Percentiles rank a stretch among this genome's conserved stretches.
Evolutionary conservation across 148 eudicot genomes (phyloP).

Genomic region (Silene uniflora): DNA sequence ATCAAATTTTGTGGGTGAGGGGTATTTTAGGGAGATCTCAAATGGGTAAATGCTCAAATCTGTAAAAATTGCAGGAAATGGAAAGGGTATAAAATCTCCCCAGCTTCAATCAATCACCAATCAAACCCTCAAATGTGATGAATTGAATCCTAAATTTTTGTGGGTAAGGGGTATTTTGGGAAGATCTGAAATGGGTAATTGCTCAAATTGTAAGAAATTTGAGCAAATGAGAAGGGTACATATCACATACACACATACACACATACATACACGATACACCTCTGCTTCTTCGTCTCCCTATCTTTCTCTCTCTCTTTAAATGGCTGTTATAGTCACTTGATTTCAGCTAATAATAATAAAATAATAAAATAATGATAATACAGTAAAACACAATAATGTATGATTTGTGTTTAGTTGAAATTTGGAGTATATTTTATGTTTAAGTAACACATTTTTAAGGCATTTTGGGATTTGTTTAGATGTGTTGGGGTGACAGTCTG

Average conservation of each 20-base stretch:
- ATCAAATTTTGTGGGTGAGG: conserved; percentile 4
- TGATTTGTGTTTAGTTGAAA: neutral
- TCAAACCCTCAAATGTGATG: neutral
- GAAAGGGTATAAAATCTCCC: neutral
- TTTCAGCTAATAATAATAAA: neutral
- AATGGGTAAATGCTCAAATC: conserved; percentile 7
- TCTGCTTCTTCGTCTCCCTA: neutral
- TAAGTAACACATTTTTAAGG: neutral
- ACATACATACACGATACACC: neutral
- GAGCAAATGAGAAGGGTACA: conserved; percentile 17
- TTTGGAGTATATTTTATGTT: neutral
- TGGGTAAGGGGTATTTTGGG: conserved; percentile 10
- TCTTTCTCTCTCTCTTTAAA: neutral
- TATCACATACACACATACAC: neutral
- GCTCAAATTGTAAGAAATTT: conserved; percentile 14
- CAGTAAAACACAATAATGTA: neutral
- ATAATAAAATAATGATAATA: too few relatives aligned
- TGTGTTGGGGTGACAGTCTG: neutral
- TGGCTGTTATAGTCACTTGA: too few relatives aligned
- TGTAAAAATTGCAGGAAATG: neutral
- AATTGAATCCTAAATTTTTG: neutral
- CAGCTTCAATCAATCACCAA: neutral
- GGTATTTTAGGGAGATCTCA: conserved; percentile 6
- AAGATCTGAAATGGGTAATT: conserved; percentile 27
- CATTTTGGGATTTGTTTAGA: neutral